Evolutionary conservation across 768 basidiomycete genomes (phyloP).

Genomic region (Cystoderma amianthinum): DNA sequence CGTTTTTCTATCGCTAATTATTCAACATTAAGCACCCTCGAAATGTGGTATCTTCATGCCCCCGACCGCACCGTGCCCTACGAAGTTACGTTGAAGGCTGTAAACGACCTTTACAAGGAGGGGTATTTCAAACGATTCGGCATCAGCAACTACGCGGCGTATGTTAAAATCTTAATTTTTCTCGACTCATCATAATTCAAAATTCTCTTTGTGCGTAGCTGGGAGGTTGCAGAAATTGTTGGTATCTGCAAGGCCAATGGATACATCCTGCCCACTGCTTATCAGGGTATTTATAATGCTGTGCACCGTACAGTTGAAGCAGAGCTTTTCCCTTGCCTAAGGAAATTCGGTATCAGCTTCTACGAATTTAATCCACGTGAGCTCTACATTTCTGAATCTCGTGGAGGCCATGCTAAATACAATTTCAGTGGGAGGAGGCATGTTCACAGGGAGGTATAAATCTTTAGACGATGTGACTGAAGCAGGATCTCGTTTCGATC

Average conservation of each 20-base stretch:
- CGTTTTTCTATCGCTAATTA: constrained; percentile 11
- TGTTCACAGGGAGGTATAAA: constrained; percentile 48
- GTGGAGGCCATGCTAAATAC: neutral
- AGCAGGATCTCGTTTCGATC: constrained; percentile 52
- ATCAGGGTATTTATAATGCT: constrained; percentile 41
- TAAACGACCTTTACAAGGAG: constrained; percentile 49
- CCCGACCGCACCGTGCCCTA: constrained; percentile 54
- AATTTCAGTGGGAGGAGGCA: constrained; percentile 48
- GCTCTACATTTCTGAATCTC: constrained; percentile 8
- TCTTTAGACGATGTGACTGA: constrained; percentile 33
- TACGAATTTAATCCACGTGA: constrained; percentile 50
- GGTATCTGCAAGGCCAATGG: constrained; percentile 48
- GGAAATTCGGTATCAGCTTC: constrained; percentile 50
- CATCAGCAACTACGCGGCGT: constrained; percentile 56
- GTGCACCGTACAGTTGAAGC: constrained; percentile 31
- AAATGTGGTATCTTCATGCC: constrained; percentile 51
- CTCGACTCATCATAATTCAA: constrained; percentile 5
- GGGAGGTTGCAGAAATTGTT: constrained; percentile 59
- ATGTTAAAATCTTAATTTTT: neutral
- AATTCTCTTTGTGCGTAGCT: no score
- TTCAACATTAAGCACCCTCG: constrained; percentile 37
- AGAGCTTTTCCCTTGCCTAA: constrained; percentile 47
- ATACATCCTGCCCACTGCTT: constrained; percentile 48
- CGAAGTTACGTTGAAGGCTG: constrained; percentile 45
- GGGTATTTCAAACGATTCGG: constrained; percentile 59